Evolutionary conservation across 768 basidiomycete genomes (phyloP), one percentile per base, ranked within the genome.

Genomic region (Mycena chlorophos): DNA sequence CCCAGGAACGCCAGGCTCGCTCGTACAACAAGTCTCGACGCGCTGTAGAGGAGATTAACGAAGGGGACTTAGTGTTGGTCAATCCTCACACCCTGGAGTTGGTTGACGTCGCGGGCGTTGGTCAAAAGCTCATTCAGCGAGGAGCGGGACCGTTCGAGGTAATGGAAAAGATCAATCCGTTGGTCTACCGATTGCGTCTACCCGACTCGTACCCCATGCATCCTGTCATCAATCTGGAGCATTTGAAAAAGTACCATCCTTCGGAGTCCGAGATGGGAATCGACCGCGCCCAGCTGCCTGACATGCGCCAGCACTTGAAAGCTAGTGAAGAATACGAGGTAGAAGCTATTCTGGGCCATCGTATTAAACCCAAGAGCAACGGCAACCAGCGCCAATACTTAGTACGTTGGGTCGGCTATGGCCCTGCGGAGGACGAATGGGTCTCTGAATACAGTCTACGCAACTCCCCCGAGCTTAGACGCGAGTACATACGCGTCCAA

Each of bases 41-140:
- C 13, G 39, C 56, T 13, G 49, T 63, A 6, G 49, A 56, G n/a
- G 23, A 51, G 12, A 47, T 56, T 4, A 22, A 48, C 16, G 50
- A 46, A 2, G 56, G 51, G 4, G 61, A 60, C 31, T 30, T 48
- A 10, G 69, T 67, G 1, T 34, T 70, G 5, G 40, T 70, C 3
- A 69, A 69, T n/a, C 68, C 68, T 0, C 66, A 69, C 22, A 37
- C 55, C 1, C 43, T 69, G 4, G 57, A 67, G 25, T 54, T 68
- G 20, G 34, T 37, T 10, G 34, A 37, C n/a, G 34, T 37, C 34
- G 34, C 34, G 12, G 34, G 34, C 10, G n/a, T n/a, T n/a, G 34
- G 34, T 10, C 10, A n/a, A 37, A 37, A 37, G 34, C 34, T 37
- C 10, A 37, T 37, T 10, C 34, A 37, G n/a, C 34, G 34, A n/a